Conservation (phyloP, 257 asterid species). For the Ilex aquifolium region DNA sequence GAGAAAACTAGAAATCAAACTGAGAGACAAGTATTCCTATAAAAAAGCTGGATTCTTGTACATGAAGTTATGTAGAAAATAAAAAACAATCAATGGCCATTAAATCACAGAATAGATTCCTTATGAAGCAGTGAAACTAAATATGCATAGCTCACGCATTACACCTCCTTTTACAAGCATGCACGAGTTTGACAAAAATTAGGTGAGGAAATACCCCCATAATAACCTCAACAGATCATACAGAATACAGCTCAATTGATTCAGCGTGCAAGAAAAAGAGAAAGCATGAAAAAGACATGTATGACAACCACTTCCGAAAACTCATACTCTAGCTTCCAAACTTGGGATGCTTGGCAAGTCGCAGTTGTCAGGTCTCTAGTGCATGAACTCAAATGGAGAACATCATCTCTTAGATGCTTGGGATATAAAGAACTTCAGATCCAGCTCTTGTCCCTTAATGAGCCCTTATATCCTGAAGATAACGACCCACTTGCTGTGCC, state of each 20-base stretch:
- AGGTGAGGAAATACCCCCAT: neutral
- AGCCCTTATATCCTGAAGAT: constrained; percentile 59
- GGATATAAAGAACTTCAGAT: neutral
- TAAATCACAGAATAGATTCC: too few species aligned
- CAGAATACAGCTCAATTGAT: neutral
- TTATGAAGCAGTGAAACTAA: too few species aligned
- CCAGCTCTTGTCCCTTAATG: constrained; percentile 26
- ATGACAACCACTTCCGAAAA: neutral
- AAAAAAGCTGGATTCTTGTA: too few species aligned
- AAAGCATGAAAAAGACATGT: neutral
- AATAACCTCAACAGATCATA: too few species aligned
- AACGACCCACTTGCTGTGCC: constrained; percentile 69
- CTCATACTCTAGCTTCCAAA: neutral
- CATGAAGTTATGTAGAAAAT: too few species aligned
- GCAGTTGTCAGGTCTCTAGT: neutral
- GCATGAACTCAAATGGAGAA: neutral
- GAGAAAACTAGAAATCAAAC: too few species aligned
- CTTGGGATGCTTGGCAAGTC: neutral
- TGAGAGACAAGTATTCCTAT: too few species aligned
- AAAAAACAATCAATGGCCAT: too few species aligned
- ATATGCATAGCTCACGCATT: too few species aligned
- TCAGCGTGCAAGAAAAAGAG: neutral
- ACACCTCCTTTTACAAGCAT: too few species aligned
- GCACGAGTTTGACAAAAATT: neutral
- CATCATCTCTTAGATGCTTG: neutral